Evolutionary conservation across 257 asterid genomes (phyloP).

Genomic region (Lithospermum erythrorhizon): DNA sequence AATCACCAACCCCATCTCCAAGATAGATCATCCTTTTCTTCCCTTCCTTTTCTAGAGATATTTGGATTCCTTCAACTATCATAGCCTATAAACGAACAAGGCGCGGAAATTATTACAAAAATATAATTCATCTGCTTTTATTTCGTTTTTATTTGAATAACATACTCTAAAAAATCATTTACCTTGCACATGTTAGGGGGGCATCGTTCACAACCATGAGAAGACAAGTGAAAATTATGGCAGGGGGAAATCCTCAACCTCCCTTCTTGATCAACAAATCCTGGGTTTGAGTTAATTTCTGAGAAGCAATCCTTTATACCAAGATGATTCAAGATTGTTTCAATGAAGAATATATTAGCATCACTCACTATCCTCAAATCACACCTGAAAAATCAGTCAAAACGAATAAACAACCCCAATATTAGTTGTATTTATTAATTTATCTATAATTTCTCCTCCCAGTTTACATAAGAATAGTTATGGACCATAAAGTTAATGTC

Average conservation of each 20-base stretch:
- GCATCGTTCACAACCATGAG: conserved; percentile 1
- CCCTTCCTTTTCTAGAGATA: too few species aligned
- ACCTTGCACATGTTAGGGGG: conserved; percentile 3
- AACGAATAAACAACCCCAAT: too few species aligned
- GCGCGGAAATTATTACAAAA: too few species aligned
- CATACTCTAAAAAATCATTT: neutral
- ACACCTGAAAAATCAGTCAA: neutral
- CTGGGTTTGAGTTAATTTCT: neutral
- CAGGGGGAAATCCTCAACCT: neutral
- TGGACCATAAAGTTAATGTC: neutral
- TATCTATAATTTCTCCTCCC: too few species aligned
- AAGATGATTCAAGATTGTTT: neutral
- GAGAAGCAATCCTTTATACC: conserved; percentile 1
- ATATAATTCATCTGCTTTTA: too few species aligned
- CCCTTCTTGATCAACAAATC: neutral
- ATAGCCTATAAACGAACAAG: too few species aligned
- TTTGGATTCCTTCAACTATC: too few species aligned
- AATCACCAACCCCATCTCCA: neutral
- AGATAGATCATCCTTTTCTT: neutral
- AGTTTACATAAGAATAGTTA: too few species aligned
- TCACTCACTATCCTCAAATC: conserved; percentile 2
- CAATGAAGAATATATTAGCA: conserved; percentile 1
- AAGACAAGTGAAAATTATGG: neutral
- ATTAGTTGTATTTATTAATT: too few species aligned
- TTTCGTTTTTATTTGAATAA: too few species aligned